phyloP scores from a whole-genome alignment of 2,329 filamentous ascomycete genomes.

The Talaromyces atroroseus region DNA sequence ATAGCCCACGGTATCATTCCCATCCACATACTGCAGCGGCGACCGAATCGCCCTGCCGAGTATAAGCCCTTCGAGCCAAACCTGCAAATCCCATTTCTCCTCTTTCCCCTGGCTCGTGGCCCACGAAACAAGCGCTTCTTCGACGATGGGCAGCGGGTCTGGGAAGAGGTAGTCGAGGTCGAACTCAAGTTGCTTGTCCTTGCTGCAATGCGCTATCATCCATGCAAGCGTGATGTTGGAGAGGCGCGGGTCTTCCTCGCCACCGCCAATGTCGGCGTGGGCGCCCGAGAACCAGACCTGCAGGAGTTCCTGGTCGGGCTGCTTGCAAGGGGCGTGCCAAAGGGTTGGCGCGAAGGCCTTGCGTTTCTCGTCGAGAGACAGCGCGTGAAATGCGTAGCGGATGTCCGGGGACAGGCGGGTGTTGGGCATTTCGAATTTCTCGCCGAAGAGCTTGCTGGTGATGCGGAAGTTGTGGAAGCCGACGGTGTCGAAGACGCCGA shows the following conservation, averaged over 20 bases:
- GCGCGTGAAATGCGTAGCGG: constrained; percentile 42
- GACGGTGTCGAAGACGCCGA: constrained; percentile 45
- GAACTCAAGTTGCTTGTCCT: constrained; percentile 19
- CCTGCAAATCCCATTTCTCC: constrained; percentile 6
- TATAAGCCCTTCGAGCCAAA: constrained; percentile 12
- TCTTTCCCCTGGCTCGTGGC: constrained; percentile 15
- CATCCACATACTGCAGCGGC: constrained; percentile 15
- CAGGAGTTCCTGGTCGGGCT: constrained; percentile 38
- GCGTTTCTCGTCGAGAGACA: constrained; percentile 40
- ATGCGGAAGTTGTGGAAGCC: constrained; percentile 22
- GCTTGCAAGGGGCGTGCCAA: constrained; percentile 38
- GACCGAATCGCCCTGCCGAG: constrained; percentile 14
- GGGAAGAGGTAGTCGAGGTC: constrained; percentile 20
- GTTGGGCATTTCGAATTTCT: constrained; percentile 28
- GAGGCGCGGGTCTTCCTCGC: constrained; percentile 40
- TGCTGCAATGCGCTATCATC: constrained; percentile 49
- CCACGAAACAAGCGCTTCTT: constrained; percentile 14
- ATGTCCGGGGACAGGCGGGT: constrained; percentile 38
- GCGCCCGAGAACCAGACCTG: constrained; percentile 48
- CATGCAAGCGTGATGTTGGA: constrained; percentile 49
- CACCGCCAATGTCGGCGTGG: constrained; percentile 44
- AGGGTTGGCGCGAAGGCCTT: constrained; percentile 37
- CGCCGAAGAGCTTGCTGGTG: constrained; percentile 14
- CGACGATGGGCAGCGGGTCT: constrained; percentile 10
- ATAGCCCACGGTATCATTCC: constrained; percentile 4